Conservation (phyloP, 306 rosid species). For the Benincasa hispida region DNA sequence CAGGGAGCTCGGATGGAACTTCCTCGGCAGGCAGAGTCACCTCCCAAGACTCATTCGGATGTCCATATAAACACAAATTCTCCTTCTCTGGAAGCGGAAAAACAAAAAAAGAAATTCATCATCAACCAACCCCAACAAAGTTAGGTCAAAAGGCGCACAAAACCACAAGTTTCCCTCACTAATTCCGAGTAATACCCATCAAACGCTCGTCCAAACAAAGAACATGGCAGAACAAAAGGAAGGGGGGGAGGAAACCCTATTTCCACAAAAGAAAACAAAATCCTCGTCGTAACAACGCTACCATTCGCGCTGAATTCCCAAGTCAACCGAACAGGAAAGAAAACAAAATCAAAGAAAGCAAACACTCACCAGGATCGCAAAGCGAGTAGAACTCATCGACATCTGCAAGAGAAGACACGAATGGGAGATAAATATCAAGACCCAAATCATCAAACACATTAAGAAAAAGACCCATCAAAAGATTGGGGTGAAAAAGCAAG, state of each 20-base stretch:
- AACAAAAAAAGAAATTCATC: not conserved
- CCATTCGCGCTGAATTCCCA: not conserved
- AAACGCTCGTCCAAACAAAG: not conserved
- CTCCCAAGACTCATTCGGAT: conserved; percentile 44
- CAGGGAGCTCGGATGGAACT: conserved; percentile 52
- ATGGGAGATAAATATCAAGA: not conserved
- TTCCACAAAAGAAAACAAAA: not conserved
- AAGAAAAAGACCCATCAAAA: not conserved
- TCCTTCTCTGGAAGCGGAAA: conserved; percentile 28
- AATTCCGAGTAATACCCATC: not conserved
- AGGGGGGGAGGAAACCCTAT: not conserved
- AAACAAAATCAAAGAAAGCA: not conserved
- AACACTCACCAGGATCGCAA: conserved; percentile 42
- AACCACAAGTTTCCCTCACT: not conserved
- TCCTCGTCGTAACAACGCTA: not conserved
- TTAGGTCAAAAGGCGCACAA: not conserved
- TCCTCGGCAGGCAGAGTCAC: conserved; percentile 44
- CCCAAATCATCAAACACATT: not conserved
- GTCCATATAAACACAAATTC: conserved; percentile 43
- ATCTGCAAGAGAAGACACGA: conserved; percentile 22
- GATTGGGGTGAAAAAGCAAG: not conserved
- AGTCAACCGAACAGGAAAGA: not conserved
- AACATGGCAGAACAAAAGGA: not conserved
- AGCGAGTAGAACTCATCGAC: conserved; percentile 37
- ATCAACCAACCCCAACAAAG: not conserved